Evolutionary conservation across 1,284 basidiomycete species (phyloP).

Genomic region (Ustilago curta): DNA sequence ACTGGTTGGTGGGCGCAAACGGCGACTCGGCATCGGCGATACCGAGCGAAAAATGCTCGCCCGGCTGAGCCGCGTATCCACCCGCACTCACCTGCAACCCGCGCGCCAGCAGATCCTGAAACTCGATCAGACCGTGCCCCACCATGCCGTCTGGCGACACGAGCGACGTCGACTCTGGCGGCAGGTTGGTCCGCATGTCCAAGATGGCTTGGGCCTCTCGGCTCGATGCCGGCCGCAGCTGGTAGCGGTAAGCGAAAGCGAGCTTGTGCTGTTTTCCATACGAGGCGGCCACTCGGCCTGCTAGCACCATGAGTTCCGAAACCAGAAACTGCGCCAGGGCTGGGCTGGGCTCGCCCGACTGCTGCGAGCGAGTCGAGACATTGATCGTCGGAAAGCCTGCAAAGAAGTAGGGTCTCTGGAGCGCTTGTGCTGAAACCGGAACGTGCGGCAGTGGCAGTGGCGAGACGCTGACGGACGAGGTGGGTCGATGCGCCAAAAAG

Average conservation of each 20-base stretch:
- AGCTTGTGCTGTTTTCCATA: conserved; percentile 78
- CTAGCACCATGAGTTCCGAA: conserved; percentile 85
- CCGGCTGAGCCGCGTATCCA: conserved; percentile 69
- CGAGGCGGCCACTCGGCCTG: conserved; percentile 80
- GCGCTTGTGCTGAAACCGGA: background rate
- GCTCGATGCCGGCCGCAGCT: conserved; percentile 69
- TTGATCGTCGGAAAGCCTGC: conserved; percentile 51
- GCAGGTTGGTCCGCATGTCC: conserved; percentile 54
- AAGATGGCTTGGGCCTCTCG: conserved; percentile 64
- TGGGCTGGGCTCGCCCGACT: background rate
- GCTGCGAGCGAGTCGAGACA: background rate
- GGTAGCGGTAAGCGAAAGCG: conserved; percentile 77
- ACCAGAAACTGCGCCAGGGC: conserved; percentile 72
- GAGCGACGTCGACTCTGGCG: conserved; percentile 34
- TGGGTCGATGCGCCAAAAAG: conserved; percentile 4
- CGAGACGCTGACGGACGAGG: conserved; percentile 13
- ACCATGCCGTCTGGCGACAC: conserved; percentile 6
- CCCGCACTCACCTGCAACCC: conserved; percentile 24
- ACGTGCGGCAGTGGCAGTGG: conserved; percentile 33
- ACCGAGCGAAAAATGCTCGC: conserved; percentile 79
- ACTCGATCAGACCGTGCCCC: conserved; percentile 37
- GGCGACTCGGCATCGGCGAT: conserved; percentile 71
- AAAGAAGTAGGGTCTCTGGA: conserved; percentile 46
- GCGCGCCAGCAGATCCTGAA: conserved; percentile 23
- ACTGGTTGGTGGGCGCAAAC: background rate